These are phyloP conservation scores for Trichoderma sp. DNA, from an alignment of 2,329 filamentous ascomycete genomes.

Conservation along the genomic window DNA sequence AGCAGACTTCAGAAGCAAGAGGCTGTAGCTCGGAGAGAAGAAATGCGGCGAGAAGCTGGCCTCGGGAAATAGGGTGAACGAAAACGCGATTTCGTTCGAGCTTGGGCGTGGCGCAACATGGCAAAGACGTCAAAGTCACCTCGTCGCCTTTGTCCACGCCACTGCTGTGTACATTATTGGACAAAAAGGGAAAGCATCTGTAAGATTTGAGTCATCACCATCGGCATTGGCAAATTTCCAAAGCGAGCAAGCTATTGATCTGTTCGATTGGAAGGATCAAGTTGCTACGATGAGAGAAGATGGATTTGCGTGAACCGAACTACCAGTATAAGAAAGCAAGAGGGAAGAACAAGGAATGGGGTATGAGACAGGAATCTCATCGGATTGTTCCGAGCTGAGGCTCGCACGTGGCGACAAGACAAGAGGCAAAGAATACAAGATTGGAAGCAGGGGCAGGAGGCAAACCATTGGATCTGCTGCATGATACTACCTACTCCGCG, in stretches of 20 bases:
- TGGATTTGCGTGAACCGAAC: not conserved
- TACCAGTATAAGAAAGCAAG: not conserved
- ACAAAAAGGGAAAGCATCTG: not conserved
- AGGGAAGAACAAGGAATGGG: not conserved
- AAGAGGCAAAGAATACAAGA: not conserved
- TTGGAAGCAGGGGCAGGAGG: not conserved
- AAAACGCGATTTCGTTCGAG: not conserved
- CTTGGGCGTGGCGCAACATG: not conserved
- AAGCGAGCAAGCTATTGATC: not conserved
- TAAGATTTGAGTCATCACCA: slow-evolving; percentile 6
- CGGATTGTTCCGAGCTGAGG: not conserved
- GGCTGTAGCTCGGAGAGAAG: slow-evolving; percentile 47
- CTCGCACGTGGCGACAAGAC: slow-evolving; percentile 4
- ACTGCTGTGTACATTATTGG: slow-evolving; percentile 8
- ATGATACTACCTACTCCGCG: not conserved
- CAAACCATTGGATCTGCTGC: not conserved
- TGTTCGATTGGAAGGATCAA: not conserved
- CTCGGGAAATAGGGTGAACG: slow-evolving; percentile 37
- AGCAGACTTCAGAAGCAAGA: slow-evolving; percentile 44
- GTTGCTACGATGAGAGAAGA: not conserved
- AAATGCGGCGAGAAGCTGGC: slow-evolving; percentile 53
- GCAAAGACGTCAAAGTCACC: not conserved
- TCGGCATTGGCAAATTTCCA: not conserved
- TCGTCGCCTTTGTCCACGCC: not conserved
- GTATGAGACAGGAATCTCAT: not conserved